Percentiles rank a stretch among this genome's conserved stretches.
phyloP scores from a whole-genome alignment of 2,329 filamentous ascomycete genomes.

The Xylaria multiplex region DNA sequence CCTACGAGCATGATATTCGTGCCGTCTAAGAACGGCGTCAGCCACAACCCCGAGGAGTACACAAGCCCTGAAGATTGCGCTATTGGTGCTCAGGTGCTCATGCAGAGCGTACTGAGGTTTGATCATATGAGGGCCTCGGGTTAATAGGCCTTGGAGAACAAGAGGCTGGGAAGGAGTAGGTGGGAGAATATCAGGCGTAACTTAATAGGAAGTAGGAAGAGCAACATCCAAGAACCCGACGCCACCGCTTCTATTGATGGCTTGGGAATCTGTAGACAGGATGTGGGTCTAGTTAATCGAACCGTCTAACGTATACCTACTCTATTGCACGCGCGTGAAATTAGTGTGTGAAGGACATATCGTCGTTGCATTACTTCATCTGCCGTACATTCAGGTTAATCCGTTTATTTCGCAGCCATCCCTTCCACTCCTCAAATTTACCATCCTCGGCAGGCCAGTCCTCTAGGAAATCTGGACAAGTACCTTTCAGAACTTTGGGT shows the following conservation, averaged over 20 bases:
- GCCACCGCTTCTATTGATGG: neutral
- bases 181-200: neutral
- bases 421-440: conserved; percentile 74
- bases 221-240: neutral
- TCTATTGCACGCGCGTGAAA: neutral
- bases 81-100: conserved; percentile 61
- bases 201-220: neutral
- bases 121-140: conserved; percentile 44
- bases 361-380: conserved; percentile 68
- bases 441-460: conserved; percentile 76
- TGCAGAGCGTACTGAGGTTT: conserved; percentile 55
- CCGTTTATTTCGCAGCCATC: conserved; percentile 89
- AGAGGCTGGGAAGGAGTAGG: neutral
- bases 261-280: neutral
- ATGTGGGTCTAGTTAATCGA: neutral
- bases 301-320: neutral
- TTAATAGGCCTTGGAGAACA: neutral
- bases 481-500: conserved; percentile 81
- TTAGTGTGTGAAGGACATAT: neutral
- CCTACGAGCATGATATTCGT: conserved; percentile 76
- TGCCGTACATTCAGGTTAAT: conserved; percentile 94
- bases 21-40: conserved; percentile 70
- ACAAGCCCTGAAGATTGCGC: conserved; percentile 67
- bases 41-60: conserved; percentile 72
- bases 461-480: conserved; percentile 78